Evolutionary conservation across 2,329 filamentous ascomycete species (phyloP).

Genomic region (Aspergillus pseudotamarii): DNA sequence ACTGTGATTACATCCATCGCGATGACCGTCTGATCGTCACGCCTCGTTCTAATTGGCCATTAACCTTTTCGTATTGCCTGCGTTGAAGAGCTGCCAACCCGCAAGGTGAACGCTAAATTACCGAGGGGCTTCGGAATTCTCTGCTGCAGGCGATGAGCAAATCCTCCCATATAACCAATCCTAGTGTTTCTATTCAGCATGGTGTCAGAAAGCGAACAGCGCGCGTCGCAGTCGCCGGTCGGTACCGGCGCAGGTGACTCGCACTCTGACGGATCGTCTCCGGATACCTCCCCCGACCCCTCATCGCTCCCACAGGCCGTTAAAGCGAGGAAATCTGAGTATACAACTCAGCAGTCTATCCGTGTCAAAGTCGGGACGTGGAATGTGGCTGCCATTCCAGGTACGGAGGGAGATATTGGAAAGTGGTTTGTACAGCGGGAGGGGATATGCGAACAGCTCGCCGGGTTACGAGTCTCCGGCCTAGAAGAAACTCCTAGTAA

Average conservation of each 20-base stretch:
- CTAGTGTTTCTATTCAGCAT: slow-evolving; percentile 14
- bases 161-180: background rate
- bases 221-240: slow-evolving; percentile 9
- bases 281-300: slow-evolving; percentile 30
- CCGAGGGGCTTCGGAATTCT: background rate
- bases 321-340: slow-evolving; percentile 75
- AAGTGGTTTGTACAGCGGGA: slow-evolving; percentile 84
- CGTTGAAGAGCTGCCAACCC: slow-evolving; percentile 3
- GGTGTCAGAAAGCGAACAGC: slow-evolving; percentile 15
- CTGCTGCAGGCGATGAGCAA: background rate
- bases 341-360: slow-evolving; percentile 72
- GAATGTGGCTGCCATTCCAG: slow-evolving; percentile 87
- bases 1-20: slow-evolving; percentile 11
- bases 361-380: slow-evolving; percentile 90
- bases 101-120: background rate
- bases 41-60: slow-evolving; percentile 4
- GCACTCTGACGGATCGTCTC: slow-evolving; percentile 12
- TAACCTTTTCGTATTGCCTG: slow-evolving; percentile 11
- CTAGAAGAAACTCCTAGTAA: slow-evolving; percentile 22
- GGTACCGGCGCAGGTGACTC: slow-evolving; percentile 14
- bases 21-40: slow-evolving; percentile 16
- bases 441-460: slow-evolving; percentile 67
- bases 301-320: slow-evolving; percentile 61
- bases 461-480: slow-evolving; percentile 50
- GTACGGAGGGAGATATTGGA: slow-evolving; percentile 83